phyloP scores from a whole-genome alignment of 31 red algal species.

The Porphyra umbilicalis region DNA sequence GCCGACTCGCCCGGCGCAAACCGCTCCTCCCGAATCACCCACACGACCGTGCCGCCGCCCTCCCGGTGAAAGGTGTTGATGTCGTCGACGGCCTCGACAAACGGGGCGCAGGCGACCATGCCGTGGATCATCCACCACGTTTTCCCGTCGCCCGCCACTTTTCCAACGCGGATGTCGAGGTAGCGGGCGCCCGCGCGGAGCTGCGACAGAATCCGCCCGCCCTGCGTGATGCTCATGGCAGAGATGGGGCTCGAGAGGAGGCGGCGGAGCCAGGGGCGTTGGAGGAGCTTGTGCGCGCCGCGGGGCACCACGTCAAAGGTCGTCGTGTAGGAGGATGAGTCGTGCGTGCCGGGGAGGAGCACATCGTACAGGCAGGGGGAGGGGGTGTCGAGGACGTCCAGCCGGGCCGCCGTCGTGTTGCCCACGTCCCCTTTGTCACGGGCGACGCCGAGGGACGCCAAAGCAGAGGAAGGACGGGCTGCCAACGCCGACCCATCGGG shows the following conservation, averaged over 20 bases:
- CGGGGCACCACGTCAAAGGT: slow-evolving; percentile 31
- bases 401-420: neutral
- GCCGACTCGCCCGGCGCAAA: slow-evolving; percentile 20
- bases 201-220: slow-evolving; percentile 25
- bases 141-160: slow-evolving; percentile 19
- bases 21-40: slow-evolving; percentile 22
- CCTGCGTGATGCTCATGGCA: slow-evolving; percentile 53
- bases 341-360: slow-evolving; percentile 49
- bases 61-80: slow-evolving; percentile 48
- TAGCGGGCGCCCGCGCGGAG: slow-evolving; percentile 57
- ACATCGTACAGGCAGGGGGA: slow-evolving; percentile 1
- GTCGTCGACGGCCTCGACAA: slow-evolving; percentile 24
- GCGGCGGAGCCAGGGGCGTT: slow-evolving; percentile 18
- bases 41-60: slow-evolving; percentile 25
- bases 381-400: neutral
- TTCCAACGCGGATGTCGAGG: slow-evolving; percentile 58
- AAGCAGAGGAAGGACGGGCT: neutral
- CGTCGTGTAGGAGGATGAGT: slow-evolving; percentile 39
- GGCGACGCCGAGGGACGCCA: too few species aligned
- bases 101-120: slow-evolving; percentile 50
- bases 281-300: slow-evolving; percentile 12
- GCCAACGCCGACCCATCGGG: neutral
- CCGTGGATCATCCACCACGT: slow-evolving; percentile 53
- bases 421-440: neutral
- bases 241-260: slow-evolving; percentile 12